These are phyloP conservation scores for Xylaria telfairii DNA, from an alignment of 495 filamentous ascomycete species.

Conservation along the genomic window DNA sequence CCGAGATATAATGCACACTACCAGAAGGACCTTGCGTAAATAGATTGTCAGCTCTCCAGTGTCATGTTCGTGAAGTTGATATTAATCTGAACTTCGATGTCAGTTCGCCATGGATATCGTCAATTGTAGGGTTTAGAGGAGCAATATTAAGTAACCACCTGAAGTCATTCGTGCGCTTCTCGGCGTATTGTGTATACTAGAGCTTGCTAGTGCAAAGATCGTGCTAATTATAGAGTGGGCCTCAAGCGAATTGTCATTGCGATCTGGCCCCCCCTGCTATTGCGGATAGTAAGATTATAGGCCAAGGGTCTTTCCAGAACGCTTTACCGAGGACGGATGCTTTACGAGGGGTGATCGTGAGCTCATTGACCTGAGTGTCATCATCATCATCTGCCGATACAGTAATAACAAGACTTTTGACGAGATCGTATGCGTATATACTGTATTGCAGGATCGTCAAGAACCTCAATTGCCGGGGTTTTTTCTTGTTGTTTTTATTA, in stretches of 20 bases:
- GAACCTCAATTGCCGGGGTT: neutral
- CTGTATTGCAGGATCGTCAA: neutral
- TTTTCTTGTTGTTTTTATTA: neutral
- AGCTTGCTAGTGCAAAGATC: conserved; percentile 9
- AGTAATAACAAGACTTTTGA: neutral
- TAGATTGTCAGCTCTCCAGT: neutral
- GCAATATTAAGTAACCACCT: neutral
- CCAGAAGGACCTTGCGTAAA: neutral
- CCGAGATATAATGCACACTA: neutral
- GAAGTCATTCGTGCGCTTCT: neutral
- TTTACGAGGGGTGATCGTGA: conserved; percentile 7
- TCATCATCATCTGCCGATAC: conserved; percentile 10
- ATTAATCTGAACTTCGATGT: neutral
- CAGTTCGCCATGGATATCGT: neutral
- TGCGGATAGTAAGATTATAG: conserved; percentile 11
- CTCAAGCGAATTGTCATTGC: conserved; percentile 15
- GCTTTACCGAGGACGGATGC: neutral
- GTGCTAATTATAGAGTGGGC: conserved; percentile 26
- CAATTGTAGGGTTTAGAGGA: neutral
- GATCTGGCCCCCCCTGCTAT: conserved; percentile 6
- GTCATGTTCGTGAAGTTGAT: neutral
- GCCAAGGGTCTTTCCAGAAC: neutral
- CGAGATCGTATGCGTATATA: neutral
- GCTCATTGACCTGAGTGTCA: neutral
- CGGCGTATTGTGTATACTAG: neutral